A percentile compares a stretch with the other conserved stretches of the same genome.
Evolutionary conservation across 2,329 filamentous ascomycete species (phyloP).

Genomic region (Fusarium foetens): DNA sequence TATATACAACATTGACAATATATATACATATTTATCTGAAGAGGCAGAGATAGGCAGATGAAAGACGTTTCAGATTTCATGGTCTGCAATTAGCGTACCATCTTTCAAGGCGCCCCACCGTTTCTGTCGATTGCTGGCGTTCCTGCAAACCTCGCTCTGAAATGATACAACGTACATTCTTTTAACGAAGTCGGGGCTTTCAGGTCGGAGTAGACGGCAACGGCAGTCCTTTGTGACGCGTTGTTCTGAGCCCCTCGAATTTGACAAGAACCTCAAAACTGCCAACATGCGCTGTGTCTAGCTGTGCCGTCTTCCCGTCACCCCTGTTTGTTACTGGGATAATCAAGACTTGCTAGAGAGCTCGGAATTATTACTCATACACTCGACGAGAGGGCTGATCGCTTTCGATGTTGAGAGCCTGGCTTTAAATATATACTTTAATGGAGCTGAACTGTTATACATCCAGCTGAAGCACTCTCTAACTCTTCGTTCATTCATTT

Average conservation of each 20-base stretch:
- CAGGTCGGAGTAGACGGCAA: not conserved
- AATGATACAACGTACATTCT: not conserved
- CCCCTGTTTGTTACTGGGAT: not conserved
- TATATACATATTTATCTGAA: fast-evolving
- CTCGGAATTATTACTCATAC: fast-evolving
- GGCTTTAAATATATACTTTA: not conserved
- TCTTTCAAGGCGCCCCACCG: not conserved
- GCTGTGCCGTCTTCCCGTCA: not conserved
- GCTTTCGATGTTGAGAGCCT: not conserved
- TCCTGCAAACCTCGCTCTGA: not conserved
- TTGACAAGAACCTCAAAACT: not conserved
- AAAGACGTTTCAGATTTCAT: not conserved
- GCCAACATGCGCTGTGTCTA: not conserved
- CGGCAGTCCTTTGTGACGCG: fast-evolving
- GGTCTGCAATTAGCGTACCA: not conserved
- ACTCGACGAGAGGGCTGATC: not conserved
- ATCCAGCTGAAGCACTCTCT: no score
- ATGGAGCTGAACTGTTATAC: not conserved
- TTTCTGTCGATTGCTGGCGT: not conserved
- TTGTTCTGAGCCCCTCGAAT: not conserved
- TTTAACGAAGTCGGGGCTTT: no score
- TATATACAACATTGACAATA: fast-evolving
- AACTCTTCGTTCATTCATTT: not conserved
- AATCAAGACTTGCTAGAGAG: not conserved
- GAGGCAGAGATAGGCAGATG: fast-evolving